Evolutionary conservation across 257 asterid genomes (phyloP), one percentile per base, ranked within the genome.

Genomic region (Cruciata laevipes): DNA sequence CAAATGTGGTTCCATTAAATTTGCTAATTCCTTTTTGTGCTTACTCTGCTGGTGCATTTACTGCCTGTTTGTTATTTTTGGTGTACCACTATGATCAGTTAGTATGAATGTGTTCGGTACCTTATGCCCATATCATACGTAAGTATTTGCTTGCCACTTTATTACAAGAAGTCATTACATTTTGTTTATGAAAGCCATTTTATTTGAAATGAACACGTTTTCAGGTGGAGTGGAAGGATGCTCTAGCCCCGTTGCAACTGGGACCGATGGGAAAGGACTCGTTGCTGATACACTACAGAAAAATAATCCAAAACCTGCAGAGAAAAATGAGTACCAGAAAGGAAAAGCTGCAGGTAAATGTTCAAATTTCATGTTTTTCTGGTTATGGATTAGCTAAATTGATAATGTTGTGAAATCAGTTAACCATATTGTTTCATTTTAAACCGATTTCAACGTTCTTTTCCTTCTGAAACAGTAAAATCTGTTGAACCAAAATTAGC

Each of bases 281-380:
- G 61, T 76, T 63, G 69, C 63, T 69, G 65, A 53, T 71, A 5
- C 66, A 61, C 53, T 72, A 18, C 69, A 24, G 72, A 63, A 67
- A 62, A 66, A 70, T 67, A 76, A 52, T 73, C 78, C 73, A 23
- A 56, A 65, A 27, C 59, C 67, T 27, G 21, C 7, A 30, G 55
- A 7, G 68, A 30, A 69, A 6, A 53, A 16, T 63, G 74, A 72
- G 62, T 73, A 78, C 63, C 78, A 24, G 61, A 77, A 64, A 61
- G 58, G 71, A 13, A 51, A 30, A 62, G 65, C 35, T 71, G 81
- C 69, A 81, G 95, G 91, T 87, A 73, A 74, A 61, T 67, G 38
- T 61, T 20, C 20, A 17, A 20, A 33, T 40, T 18, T 30, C 44
- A 38, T 27, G 7, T 38, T 47, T 5, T 70, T 73, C 20, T 27